Conservation (phyloP, 768 basidiomycete species). For the Cyathus striatus region DNA sequence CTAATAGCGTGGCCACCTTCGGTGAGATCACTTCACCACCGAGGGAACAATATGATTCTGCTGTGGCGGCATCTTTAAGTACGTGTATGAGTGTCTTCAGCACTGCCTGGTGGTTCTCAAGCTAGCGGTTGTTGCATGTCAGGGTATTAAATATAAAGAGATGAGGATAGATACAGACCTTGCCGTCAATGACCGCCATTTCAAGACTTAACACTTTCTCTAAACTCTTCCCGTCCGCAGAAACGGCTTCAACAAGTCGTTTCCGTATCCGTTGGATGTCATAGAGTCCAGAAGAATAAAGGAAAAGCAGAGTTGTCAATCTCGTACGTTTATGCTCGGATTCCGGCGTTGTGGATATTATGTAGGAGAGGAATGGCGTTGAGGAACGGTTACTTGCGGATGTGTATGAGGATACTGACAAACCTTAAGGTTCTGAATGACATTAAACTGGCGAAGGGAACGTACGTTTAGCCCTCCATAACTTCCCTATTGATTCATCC, state of each 20-base stretch:
- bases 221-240: not conserved
- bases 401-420: slow-evolving; percentile 53
- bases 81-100: slow-evolving; percentile 64
- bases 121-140: slow-evolving; percentile 13
- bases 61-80: slow-evolving; percentile 69
- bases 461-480: slow-evolving; percentile 72
- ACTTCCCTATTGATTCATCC: slow-evolving; percentile 47
- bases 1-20: slow-evolving; percentile 47
- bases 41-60: slow-evolving; percentile 82
- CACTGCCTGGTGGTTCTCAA: slow-evolving; percentile 55
- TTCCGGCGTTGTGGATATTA: slow-evolving; percentile 79
- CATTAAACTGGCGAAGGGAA: no score
- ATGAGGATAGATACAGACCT: slow-evolving; percentile 1
- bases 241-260: not conserved
- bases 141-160: slow-evolving; percentile 4
- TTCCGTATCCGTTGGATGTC: slow-evolving; percentile 31
- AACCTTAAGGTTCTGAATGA: no score
- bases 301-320: slow-evolving; percentile 71
- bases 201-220: slow-evolving; percentile 3
- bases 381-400: slow-evolving; percentile 27
- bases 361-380: slow-evolving; percentile 64
- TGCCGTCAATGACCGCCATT: slow-evolving; percentile 6
- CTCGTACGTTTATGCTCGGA: slow-evolving; percentile 68
- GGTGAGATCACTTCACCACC: slow-evolving; percentile 70
- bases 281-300: slow-evolving; percentile 73